phyloP scores from a whole-genome alignment of 768 basidiomycete genomes.

The Boletus speciosus region DNA sequence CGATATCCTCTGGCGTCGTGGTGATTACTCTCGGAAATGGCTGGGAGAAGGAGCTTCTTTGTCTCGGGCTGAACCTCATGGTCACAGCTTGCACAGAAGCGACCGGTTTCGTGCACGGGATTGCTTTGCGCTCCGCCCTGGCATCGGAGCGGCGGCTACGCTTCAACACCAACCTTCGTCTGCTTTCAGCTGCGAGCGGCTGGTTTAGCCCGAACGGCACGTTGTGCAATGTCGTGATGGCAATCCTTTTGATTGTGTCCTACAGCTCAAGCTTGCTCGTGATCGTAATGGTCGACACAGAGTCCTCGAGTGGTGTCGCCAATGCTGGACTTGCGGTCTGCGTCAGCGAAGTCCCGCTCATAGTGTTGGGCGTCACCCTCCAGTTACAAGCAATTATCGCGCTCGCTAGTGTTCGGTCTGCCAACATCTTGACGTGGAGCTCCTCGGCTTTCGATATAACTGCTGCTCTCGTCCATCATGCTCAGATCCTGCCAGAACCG shows the following conservation, averaged over 20 bases:
- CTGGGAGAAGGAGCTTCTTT: conserved; percentile 20
- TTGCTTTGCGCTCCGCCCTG: conserved; percentile 28
- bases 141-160: conserved; percentile 21
- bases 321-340: conserved; percentile 9
- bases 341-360: conserved; percentile 25
- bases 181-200: conserved; percentile 22
- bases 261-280: conserved; percentile 29
- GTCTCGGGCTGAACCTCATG: conserved; percentile 27
- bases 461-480: conserved; percentile 29
- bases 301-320: conserved; percentile 9
- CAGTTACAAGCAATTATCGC: conserved; percentile 25
- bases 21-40: conserved; percentile 13
- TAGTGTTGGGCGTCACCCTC: conserved; percentile 26
- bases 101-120: conserved; percentile 27
- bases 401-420: conserved; percentile 17
- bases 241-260: conserved; percentile 28
- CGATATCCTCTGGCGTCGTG: conserved; percentile 24
- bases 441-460: conserved; percentile 30
- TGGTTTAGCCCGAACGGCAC: conserved; percentile 24
- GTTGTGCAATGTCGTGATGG: conserved; percentile 20
- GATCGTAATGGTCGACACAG: conserved; percentile 13
- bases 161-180: conserved; percentile 31
- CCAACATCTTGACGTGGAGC: conserved; percentile 32
- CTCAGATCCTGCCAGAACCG: conserved; percentile 15
- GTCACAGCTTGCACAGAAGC: conserved; percentile 29